Percentiles rank a stretch among this genome's conserved stretches.
Evolutionary conservation across 352 stramenopile species (phyloP).

Genomic region (Globisporangium barbulae): DNA sequence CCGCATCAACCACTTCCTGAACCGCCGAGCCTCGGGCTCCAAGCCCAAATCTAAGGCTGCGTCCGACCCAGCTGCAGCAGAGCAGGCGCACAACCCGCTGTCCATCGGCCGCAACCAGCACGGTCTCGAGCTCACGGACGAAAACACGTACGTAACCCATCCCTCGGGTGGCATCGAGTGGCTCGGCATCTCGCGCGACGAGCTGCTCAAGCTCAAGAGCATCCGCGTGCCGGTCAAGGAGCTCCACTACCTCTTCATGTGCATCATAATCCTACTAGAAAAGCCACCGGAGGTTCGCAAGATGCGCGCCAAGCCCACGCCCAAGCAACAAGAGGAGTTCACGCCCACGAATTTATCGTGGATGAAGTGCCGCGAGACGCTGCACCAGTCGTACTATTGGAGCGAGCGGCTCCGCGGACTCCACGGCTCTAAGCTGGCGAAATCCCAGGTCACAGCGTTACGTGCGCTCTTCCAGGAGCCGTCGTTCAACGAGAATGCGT

Average conservation of each 20-base stretch:
- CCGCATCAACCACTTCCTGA: conserved; percentile 68
- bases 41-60: background rate
- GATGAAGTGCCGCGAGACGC: conserved; percentile 49
- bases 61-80: background rate
- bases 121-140: conserved; percentile 14
- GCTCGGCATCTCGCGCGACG: conserved; percentile 62
- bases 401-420: conserved; percentile 36
- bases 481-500: conserved; percentile 42
- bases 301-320: conserved; percentile 26
- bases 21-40: conserved; percentile 15
- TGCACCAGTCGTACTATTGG: conserved; percentile 51
- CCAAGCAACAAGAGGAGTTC: conserved; percentile 49
- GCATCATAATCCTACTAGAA: conserved; percentile 62
- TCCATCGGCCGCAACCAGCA: conserved; percentile 27
- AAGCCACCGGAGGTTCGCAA: conserved; percentile 33
- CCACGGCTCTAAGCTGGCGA: conserved; percentile 31
- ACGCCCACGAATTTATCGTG: conserved; percentile 60
- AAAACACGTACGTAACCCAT: conserved; percentile 18
- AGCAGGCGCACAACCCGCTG: conserved; percentile 9
- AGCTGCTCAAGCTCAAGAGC: conserved; percentile 57
- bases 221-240: conserved; percentile 66
- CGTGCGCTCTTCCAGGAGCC: conserved; percentile 64
- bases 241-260: conserved; percentile 80
- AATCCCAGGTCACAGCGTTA: conserved; percentile 46
- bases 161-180: conserved; percentile 43